A percentile compares a stretch with the other conserved stretches of the same genome.
phyloP scores from a whole-genome alignment of 139 green algal genomes.

The Micromonas pusilla region DNA sequence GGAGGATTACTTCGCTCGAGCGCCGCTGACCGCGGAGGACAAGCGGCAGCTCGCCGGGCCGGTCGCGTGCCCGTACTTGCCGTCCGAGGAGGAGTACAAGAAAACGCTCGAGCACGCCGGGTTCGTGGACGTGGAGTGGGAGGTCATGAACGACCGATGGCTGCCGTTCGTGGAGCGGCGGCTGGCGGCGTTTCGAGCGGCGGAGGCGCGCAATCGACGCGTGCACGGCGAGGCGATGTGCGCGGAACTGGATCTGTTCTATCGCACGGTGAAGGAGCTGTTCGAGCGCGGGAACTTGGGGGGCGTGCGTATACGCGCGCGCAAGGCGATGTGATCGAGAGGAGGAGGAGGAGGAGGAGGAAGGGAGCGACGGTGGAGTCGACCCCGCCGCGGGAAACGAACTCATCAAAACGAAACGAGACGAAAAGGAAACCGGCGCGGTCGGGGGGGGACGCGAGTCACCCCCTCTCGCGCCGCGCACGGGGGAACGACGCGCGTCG shows the following conservation, averaged over 20 bases:
- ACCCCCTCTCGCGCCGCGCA: too few species aligned
- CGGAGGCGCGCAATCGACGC: background rate
- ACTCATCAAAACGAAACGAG: too few species aligned
- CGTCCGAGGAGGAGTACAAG: background rate
- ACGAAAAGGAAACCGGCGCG: too few species aligned
- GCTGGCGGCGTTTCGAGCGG: background rate
- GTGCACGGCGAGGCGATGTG: slow-evolving; percentile 3
- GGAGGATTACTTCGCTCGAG: background rate
- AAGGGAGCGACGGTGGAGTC: too few species aligned
- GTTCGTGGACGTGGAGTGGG: background rate
- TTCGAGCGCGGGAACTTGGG: background rate
- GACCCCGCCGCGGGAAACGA: too few species aligned
- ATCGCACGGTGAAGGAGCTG: background rate
- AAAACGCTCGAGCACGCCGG: background rate
- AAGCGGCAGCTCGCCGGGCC: background rate
- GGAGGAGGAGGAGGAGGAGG: too few species aligned
- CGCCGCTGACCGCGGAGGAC: background rate
- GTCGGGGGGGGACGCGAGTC: too few species aligned
- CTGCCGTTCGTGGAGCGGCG: background rate
- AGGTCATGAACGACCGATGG: slow-evolving; percentile 6
- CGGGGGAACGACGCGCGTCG: too few species aligned
- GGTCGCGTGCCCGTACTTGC: background rate
- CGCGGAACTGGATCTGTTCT: slow-evolving; percentile 1
- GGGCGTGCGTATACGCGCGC: background rate
- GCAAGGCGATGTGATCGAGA: background rate